A percentile compares a stretch with the other conserved stretches of the same genome.
These are phyloP conservation scores for Noccaea bulbosa DNA, from an alignment of 345 rosid species.

Conservation along the genomic window DNA sequence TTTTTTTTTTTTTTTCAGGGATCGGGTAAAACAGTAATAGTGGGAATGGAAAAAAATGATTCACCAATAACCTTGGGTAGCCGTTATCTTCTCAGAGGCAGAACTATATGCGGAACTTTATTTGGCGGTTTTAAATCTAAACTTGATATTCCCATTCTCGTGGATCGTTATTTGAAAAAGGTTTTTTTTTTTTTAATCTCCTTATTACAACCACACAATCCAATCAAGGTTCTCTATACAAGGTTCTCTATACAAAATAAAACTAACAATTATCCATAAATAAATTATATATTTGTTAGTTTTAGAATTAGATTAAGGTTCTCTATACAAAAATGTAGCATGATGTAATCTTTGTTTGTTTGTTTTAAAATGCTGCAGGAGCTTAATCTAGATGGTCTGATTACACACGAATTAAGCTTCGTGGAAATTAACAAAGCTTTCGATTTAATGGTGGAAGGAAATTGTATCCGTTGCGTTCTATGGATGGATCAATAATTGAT, in stretches of 20 bases:
- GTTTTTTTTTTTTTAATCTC: conserved; percentile 8
- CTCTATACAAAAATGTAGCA: neutral
- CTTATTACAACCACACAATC: too few relatives aligned
- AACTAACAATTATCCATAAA: neutral
- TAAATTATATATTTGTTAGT: neutral
- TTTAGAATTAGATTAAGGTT: too few relatives aligned
- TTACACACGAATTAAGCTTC: conserved; percentile 57
- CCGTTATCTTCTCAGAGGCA: conserved; percentile 52
- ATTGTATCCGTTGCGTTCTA: conserved; percentile 57
- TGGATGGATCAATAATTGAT: conserved; percentile 55
- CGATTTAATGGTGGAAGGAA: conserved; percentile 52
- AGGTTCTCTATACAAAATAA: too few relatives aligned
- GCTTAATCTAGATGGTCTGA: conserved; percentile 51
- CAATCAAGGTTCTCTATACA: too few relatives aligned
- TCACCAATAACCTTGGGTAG: conserved; percentile 44
- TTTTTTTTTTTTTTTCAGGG: conserved; percentile 43
- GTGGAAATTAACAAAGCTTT: conserved; percentile 66
- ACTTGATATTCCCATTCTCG: conserved; percentile 54
- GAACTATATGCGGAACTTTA: conserved; percentile 49
- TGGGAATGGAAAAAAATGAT: conserved; percentile 53
- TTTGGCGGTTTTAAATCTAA: conserved; percentile 71
- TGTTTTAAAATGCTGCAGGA: conserved; percentile 44
- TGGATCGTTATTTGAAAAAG: conserved; percentile 47
- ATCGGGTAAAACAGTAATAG: conserved; percentile 66
- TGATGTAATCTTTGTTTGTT: neutral